Evolutionary conservation across 2,329 filamentous ascomycete species (phyloP).

Genomic region (Paecilomyces sp.): DNA sequence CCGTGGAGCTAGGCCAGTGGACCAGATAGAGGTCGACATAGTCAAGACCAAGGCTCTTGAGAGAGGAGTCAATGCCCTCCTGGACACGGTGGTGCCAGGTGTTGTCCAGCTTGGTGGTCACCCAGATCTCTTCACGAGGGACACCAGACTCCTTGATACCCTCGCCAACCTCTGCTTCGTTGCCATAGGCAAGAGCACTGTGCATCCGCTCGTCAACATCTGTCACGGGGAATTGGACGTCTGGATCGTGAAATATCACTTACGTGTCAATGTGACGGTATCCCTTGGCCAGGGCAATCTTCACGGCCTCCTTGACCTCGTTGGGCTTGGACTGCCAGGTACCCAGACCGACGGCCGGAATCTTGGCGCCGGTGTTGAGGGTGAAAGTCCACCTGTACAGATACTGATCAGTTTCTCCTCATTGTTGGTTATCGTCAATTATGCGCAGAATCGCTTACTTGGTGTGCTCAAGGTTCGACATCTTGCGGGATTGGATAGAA

Average conservation of each 20-base stretch:
- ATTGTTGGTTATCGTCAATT: slow-evolving; percentile 6
- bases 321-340: slow-evolving; percentile 51
- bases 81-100: slow-evolving; percentile 56
- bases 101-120: slow-evolving; percentile 65
- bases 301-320: slow-evolving; percentile 44
- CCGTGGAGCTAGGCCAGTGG: slow-evolving; percentile 57
- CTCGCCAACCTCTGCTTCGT: slow-evolving; percentile 60
- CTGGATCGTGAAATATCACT: slow-evolving; percentile 11
- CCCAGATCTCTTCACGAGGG: slow-evolving; percentile 59
- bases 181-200: slow-evolving; percentile 47
- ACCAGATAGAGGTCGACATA: slow-evolving; percentile 69
- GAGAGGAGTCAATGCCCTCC: slow-evolving; percentile 54
- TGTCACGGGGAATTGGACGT: background rate
- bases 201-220: slow-evolving; percentile 2
- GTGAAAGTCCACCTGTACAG: slow-evolving; percentile 31
- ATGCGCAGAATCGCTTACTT: slow-evolving; percentile 15
- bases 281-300: slow-evolving; percentile 42
- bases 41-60: slow-evolving; percentile 57
- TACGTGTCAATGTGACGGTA: slow-evolving; percentile 52
- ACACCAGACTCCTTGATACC: slow-evolving; percentile 61
- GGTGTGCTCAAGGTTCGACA: slow-evolving; percentile 21
- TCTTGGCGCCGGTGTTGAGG: slow-evolving; percentile 44
- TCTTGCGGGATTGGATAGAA: slow-evolving; percentile 11
- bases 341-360: slow-evolving; percentile 46
- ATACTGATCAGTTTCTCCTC: background rate